Base-by-base conservation (phyloP, 1,139 yeast genomes). In the Yarrowia galli region DNA sequence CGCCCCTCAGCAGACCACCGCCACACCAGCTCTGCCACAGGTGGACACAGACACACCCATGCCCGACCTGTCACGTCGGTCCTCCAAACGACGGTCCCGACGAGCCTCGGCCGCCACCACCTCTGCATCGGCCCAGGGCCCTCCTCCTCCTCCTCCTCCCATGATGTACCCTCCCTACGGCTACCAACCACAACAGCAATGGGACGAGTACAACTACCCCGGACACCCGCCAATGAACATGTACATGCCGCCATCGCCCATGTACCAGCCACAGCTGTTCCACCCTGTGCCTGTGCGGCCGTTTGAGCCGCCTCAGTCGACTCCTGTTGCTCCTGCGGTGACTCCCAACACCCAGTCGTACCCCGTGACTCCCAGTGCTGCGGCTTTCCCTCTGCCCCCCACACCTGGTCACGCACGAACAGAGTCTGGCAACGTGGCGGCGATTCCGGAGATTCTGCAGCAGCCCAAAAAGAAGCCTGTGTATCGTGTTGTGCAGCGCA, bases 261-360 rank as follows among this genome's bases (percentile, higher is more conserved):
- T 58, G 64, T 58, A 58, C 51, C 64, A 58, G 42, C 64, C 64
- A 2, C 64, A 58, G 51, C 42, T 58, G 40, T 58, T 13, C 51
- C 64, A 58, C 23, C 64, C 64, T 13, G 64, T 58, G 25, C 64
- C 64, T 32, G 51, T 58, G 38, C 51, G 64, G 13, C 64, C 64
- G 9, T 58, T 58, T 43, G 64, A 58, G 49, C 51, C 64, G 3
- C 64, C 64, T 3, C 53, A 48, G 53, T n/a, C 53, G 13, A 46
- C 32, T 20, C 28, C 28, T 25, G 32, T 20, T 3, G 54, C 38
- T n/a, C n/a, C 40, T 6, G 46, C 32, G 13, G 12, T 16, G 22
- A n/a, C 38, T 3, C 63, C 63, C n/a, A 40, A 8, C 9, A 10
- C 32, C 32, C 32, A 28, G 32, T 28, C 32, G 32, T 28, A 7